phyloP scores from a whole-genome alignment of 2,329 filamentous ascomycete genomes.

The Colletotrichum incanum region DNA sequence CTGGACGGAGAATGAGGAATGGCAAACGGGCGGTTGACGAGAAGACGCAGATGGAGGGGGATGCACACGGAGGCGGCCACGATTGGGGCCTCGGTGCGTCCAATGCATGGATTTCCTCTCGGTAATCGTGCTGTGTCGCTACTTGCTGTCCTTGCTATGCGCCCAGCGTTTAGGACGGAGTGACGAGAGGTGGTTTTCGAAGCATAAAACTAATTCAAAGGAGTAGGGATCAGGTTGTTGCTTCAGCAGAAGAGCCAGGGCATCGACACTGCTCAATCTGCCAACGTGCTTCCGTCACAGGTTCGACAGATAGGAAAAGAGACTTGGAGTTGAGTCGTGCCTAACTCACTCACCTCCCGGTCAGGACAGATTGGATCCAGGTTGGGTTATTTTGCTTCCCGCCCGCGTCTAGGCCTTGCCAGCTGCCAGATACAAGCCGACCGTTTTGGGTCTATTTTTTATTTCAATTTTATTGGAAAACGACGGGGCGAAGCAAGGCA shows the following conservation, averaged over 20 bases:
- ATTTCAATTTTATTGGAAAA: too few species aligned
- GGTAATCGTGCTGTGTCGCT: neutral
- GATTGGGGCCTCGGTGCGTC: neutral
- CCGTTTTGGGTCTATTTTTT: too few species aligned
- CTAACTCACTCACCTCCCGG: neutral
- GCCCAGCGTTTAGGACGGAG: neutral
- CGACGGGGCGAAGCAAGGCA: too few species aligned
- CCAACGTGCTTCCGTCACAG: neutral
- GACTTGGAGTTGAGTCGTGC: neutral
- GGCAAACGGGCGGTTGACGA: too few species aligned
- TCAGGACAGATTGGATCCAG: slow-evolving; percentile 9
- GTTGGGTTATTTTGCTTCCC: slow-evolving; percentile 3
- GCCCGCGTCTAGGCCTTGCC: neutral
- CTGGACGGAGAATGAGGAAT: too few species aligned
- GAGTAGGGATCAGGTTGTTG: neutral
- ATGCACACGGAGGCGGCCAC: neutral
- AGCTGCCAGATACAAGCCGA: neutral
- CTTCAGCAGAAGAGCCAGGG: neutral
- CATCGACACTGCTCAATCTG: neutral
- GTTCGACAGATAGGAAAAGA: neutral
- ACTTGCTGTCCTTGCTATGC: neutral
- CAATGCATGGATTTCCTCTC: neutral
- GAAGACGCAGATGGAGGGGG: neutral
- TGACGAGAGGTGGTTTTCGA: neutral
- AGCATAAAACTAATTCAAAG: neutral